These are phyloP conservation scores for Coemansia sp. DNA, from an alignment of 192 early-diverging fungal genomes.

Conservation along the genomic window DNA sequence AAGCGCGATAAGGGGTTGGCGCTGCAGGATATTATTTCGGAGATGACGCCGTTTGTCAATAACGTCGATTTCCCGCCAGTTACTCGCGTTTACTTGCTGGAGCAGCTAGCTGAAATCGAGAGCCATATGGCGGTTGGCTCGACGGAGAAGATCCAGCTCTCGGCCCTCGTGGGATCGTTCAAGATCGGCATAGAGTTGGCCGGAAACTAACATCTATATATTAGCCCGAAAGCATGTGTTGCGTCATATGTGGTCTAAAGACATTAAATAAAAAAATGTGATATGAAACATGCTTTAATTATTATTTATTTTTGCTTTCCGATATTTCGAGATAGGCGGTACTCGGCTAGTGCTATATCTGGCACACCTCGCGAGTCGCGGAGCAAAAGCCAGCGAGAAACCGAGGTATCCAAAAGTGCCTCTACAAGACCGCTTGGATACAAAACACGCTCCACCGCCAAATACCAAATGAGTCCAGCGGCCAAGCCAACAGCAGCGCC, in stretches of 20 bases:
- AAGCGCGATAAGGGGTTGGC: slow-evolving; percentile 85
- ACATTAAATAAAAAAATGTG: too few species aligned
- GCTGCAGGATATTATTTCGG: slow-evolving; percentile 87
- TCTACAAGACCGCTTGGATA: slow-evolving; percentile 17
- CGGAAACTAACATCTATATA: slow-evolving; percentile 10
- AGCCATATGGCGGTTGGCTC: slow-evolving; percentile 78
- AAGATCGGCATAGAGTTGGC: slow-evolving; percentile 76
- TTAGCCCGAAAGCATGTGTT: too few species aligned
- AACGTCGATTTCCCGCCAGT: slow-evolving; percentile 75
- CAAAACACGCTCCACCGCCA: slow-evolving; percentile 14
- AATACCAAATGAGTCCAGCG: slow-evolving; percentile 27
- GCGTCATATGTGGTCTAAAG: too few species aligned
- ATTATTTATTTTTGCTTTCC: slow-evolving; percentile 1
- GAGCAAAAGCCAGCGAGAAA: slow-evolving; percentile 42
- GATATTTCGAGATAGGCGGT: slow-evolving; percentile 19
- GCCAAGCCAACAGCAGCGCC: slow-evolving; percentile 23
- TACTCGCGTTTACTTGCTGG: slow-evolving; percentile 71
- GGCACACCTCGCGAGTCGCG: slow-evolving; percentile 34
- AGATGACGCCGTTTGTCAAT: slow-evolving; percentile 69
- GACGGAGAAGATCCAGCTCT: slow-evolving; percentile 87
- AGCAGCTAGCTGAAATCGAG: slow-evolving; percentile 90
- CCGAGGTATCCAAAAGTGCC: background rate
- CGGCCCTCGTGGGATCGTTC: slow-evolving; percentile 86
- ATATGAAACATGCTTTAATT: too few species aligned
- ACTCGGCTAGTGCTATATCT: slow-evolving; percentile 45